Evolutionary conservation across 179 eudicot species (phyloP).

Genomic region (Heliamphora pulchella): DNA sequence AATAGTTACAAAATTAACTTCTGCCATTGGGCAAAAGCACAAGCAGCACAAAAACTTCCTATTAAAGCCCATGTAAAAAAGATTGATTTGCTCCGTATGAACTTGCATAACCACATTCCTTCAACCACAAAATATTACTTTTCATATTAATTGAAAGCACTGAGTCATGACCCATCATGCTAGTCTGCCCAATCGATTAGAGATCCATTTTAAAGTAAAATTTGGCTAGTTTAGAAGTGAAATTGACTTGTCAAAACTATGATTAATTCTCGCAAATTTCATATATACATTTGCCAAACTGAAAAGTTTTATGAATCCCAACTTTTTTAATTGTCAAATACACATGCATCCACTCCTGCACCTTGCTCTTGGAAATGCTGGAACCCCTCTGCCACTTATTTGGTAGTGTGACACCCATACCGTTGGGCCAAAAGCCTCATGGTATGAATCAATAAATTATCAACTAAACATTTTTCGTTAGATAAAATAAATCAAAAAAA

Average conservation of each 20-base stretch:
- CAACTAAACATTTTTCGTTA: background rate
- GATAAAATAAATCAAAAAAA: background rate
- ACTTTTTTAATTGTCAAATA: background rate
- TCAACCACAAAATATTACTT: background rate
- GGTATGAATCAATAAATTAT: background rate
- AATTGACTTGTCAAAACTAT: background rate
- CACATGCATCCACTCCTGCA: too few species aligned
- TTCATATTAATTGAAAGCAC: background rate
- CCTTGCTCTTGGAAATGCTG: too few species aligned
- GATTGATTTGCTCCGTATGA: background rate
- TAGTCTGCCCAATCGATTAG: background rate
- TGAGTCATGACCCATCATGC: background rate
- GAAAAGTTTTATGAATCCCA: background rate
- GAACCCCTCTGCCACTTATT: too few species aligned
- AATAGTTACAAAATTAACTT: background rate
- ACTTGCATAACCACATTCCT: background rate
- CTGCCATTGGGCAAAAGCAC: background rate
- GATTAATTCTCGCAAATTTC: background rate
- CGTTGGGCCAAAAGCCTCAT: background rate
- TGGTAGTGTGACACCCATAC: too few species aligned
- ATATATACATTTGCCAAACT: background rate
- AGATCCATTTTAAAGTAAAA: background rate
- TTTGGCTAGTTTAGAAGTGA: constrained; percentile 1
- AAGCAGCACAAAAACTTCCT: background rate
- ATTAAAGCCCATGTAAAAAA: background rate